phyloP scores from a whole-genome alignment of 148 eudicot genomes.

The Vaccinium darrowii region DNA sequence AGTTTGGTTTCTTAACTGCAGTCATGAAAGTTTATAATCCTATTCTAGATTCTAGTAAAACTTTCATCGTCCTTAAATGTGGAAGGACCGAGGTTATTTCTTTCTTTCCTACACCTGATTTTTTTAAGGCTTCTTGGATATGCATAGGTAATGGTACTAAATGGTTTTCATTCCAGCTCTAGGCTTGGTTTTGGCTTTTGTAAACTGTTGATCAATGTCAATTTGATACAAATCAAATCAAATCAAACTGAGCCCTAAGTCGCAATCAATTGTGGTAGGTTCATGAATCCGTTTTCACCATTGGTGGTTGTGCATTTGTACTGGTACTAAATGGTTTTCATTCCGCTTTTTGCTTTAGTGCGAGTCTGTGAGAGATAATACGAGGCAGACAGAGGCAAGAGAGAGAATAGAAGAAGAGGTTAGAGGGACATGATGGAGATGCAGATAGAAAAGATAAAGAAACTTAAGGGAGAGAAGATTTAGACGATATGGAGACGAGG shows the following conservation, averaged over 20 bases:
- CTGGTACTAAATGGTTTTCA: too few relatives aligned
- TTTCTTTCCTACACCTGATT: background rate
- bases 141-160: background rate
- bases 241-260: background rate
- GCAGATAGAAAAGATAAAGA: background rate
- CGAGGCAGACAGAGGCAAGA: background rate
- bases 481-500: background rate
- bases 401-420: background rate
- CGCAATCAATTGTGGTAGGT: background rate
- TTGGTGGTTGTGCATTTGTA: background rate
- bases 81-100: background rate
- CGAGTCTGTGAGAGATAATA: background rate
- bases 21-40: background rate
- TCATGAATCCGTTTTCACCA: background rate
- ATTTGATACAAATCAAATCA: background rate
- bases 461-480: background rate
- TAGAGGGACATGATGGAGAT: background rate
- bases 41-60: background rate
- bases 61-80: background rate
- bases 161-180: background rate
- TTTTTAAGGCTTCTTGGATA: background rate
- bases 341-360: background rate
- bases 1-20: slow-evolving; percentile 10
- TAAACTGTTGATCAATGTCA: background rate
- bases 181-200: background rate